These are phyloP conservation scores for Tilletia caries DNA, from an alignment of 1,284 basidiomycete species.

Conservation along the genomic window DNA sequence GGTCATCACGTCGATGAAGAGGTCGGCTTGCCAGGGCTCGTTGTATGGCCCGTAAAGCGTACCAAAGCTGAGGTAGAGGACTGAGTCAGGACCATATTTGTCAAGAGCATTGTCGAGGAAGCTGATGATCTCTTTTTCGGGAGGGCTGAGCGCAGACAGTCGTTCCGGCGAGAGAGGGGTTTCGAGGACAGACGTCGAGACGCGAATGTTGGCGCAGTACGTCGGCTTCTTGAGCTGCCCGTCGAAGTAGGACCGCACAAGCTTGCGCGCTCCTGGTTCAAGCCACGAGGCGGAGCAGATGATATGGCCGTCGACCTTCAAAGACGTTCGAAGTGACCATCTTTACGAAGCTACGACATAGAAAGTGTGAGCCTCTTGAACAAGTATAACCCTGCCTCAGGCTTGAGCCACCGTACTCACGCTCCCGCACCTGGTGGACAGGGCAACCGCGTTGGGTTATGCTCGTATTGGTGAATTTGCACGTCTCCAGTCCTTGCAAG, in stretches of 20 bases:
- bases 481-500: too few relatives aligned
- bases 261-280: not conserved
- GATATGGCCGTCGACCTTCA: not conserved
- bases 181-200: not conserved
- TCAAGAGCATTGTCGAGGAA: not conserved
- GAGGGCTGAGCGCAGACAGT: too few relatives aligned
- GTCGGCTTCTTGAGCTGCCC: not conserved
- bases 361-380: not conserved
- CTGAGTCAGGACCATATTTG: not conserved
- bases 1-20: not conserved
- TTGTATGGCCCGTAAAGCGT: not conserved
- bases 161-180: too few relatives aligned
- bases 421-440: not conserved
- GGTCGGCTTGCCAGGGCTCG: not conserved
- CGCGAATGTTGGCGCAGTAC: not conserved
- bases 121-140: not conserved
- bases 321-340: not conserved
- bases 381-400: too few relatives aligned
- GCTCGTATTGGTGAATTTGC: not conserved
- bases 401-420: too few relatives aligned
- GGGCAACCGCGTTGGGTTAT: not conserved
- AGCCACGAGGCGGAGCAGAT: not conserved
- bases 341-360: not conserved
- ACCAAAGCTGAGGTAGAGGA: not conserved
- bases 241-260: not conserved